These are phyloP conservation scores for Hymenoscyphus repandus DNA, from an alignment of 2,329 filamentous ascomycete genomes.

Conservation along the genomic window DNA sequence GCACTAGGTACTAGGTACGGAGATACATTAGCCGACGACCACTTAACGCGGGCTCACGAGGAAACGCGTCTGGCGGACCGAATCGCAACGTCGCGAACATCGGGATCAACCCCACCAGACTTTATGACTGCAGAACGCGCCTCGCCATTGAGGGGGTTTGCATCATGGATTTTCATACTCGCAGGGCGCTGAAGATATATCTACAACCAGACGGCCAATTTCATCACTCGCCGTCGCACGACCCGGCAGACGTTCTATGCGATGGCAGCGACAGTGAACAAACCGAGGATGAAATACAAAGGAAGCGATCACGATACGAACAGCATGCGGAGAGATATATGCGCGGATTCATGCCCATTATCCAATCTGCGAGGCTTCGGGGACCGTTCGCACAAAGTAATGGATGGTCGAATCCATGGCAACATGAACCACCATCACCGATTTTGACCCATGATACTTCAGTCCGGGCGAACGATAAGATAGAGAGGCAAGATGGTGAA, in stretches of 20 bases:
- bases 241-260: slow-evolving; percentile 45
- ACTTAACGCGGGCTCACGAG: too few species aligned
- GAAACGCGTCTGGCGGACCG: too few species aligned
- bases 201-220: slow-evolving; percentile 34
- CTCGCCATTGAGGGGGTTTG: slow-evolving; percentile 4
- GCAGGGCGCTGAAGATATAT: neutral
- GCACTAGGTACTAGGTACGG: too few species aligned
- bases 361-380: slow-evolving; percentile 55
- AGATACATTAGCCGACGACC: too few species aligned
- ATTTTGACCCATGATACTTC: too few species aligned
- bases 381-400: slow-evolving; percentile 53
- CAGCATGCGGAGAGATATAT: slow-evolving; percentile 53
- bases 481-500: neutral
- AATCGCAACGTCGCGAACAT: neutral
- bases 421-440: slow-evolving; percentile 25
- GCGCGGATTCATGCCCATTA: slow-evolving; percentile 46
- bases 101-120: neutral
- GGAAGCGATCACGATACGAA: slow-evolving; percentile 53
- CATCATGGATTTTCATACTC: slow-evolving; percentile 8
- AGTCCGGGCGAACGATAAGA: neutral
- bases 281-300: slow-evolving; percentile 41
- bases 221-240: slow-evolving; percentile 41
- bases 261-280: slow-evolving; percentile 54
- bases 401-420: slow-evolving; percentile 51
- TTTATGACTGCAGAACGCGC: neutral